phyloP scores from a whole-genome alignment of 305 asterid species.

The Rubia tinctorum region DNA sequence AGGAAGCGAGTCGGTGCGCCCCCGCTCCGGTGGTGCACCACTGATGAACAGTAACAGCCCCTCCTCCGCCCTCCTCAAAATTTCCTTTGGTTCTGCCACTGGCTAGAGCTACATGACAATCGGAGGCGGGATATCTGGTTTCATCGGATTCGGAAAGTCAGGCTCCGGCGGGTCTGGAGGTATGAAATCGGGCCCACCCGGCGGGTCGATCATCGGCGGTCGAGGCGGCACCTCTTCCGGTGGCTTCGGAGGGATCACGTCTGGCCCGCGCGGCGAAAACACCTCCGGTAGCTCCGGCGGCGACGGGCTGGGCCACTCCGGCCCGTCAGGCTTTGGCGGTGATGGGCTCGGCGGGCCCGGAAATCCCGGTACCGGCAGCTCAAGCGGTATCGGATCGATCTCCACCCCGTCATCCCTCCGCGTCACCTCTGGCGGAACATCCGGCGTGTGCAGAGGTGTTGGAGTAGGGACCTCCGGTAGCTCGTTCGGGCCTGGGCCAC shows the following conservation, averaged over 20 bases:
- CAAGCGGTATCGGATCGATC: slow-evolving; percentile 48
- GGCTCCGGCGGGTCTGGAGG: slow-evolving; percentile 9
- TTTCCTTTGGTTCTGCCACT: too few species aligned
- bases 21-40: too few species aligned
- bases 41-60: too few species aligned
- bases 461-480: slow-evolving; percentile 38
- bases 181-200: slow-evolving; percentile 4
- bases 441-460: slow-evolving; percentile 26
- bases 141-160: slow-evolving; percentile 6
- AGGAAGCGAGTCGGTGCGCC: too few species aligned
- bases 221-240: slow-evolving; percentile 6
- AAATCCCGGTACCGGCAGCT: slow-evolving; percentile 40
- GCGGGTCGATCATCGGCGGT: slow-evolving; percentile 1
- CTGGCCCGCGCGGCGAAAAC: slow-evolving; percentile 37
- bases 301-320: slow-evolving; percentile 15
- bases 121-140: slow-evolving; percentile 1
- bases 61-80: too few species aligned
- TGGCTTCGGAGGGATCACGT: slow-evolving; percentile 7
- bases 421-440: slow-evolving; percentile 35
- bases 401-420: slow-evolving; percentile 40
- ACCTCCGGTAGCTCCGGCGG: slow-evolving; percentile 36
- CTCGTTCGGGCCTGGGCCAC: slow-evolving; percentile 25
- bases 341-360: slow-evolving; percentile 37
- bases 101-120: slow-evolving; percentile 1
- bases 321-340: slow-evolving; percentile 41